Evolutionary conservation across 805 yeast species (phyloP).

Genomic region (Lipomyces starkeyi): DNA sequence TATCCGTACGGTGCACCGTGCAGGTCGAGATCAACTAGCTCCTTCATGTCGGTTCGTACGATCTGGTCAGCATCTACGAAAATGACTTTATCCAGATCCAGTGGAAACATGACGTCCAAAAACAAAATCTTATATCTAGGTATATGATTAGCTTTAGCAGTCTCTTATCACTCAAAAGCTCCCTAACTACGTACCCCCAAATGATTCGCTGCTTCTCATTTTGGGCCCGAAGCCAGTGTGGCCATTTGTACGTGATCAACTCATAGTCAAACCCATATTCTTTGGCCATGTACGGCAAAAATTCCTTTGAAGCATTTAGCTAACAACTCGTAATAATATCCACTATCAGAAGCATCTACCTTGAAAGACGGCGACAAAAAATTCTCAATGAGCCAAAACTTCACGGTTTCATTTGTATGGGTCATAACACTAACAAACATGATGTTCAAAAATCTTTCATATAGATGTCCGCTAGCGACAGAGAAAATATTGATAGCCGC

Average conservation of each 20-base stretch:
- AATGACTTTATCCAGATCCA: constrained; percentile 70
- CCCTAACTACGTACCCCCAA: constrained; percentile 59
- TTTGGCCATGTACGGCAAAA: constrained; percentile 64
- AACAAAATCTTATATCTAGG: constrained; percentile 72
- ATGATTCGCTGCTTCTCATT: constrained; percentile 76
- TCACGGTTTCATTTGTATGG: constrained; percentile 67
- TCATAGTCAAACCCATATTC: constrained; percentile 72
- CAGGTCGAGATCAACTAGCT: constrained; percentile 69
- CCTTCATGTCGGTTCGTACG: constrained; percentile 74
- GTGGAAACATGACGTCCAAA: constrained; percentile 86
- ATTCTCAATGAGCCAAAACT: constrained; percentile 87
- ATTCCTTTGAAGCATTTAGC: constrained; percentile 40
- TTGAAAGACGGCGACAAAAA: constrained; percentile 75
- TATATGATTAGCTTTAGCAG: neutral
- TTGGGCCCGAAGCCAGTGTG: constrained; percentile 83
- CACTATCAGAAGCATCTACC: neutral
- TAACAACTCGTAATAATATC: neutral
- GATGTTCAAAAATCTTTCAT: constrained; percentile 74
- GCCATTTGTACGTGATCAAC: constrained; percentile 89
- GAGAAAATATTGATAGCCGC: constrained; percentile 81
- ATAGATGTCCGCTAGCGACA: constrained; percentile 80
- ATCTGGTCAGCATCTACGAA: constrained; percentile 89
- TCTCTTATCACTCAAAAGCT: too few relatives aligned
- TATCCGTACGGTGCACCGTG: constrained; percentile 86
- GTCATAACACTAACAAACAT: constrained; percentile 80